Evolutionary conservation across 2,329 filamentous ascomycete species (phyloP), one percentile per base, ranked within the genome.

Genomic region (Alternaria brassicae): DNA sequence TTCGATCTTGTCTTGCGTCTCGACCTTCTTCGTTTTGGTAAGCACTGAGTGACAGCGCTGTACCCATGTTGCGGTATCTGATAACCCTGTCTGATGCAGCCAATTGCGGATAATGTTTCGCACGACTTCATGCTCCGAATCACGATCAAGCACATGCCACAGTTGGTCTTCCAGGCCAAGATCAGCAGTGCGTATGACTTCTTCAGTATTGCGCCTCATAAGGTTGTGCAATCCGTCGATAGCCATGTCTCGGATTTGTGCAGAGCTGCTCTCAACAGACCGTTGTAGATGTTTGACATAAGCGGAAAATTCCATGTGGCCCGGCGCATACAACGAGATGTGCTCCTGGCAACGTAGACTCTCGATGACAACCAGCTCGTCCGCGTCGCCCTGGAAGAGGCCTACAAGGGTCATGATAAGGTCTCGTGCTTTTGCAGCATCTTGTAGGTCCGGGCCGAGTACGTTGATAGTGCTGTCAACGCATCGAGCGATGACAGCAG

Each of bases 391-490:
- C 62, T 91, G 88, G 70, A 98, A 95, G 65, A 96, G 90, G 3
- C 87, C 85, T 3, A 98, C 89, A 8, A 99, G 84, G 0, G 89
- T 95, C 61, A 98, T 85, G 50, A 98, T 95, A 53, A 99, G 85
- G 73, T 97, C 93, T 66, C 95, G 85, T n/a, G 92, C 91, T 78
- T 96, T 97, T 3, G 88, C 88, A 65, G 95, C 88, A 71, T 98
- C 95, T 77, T 98, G 95, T 21, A 99, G 81, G 78, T 99, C 96
- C 0, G 95, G 95, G 0, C 95, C 95, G 10, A 99, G 85, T 9
- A 99, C 95, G 68, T 98, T 98, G 80, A 99, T 93, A 23, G 97
- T 84, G n/a, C 93, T 95, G 77, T 98, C 93, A 28, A 97, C 89
- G 68, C 92, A 96, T 68, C 92, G 89, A 30, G 91, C 90, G 61